These are phyloP conservation scores for Chrysoporthe austroafricana DNA, from an alignment of 2,329 filamentous ascomycete species.

Conservation along the genomic window DNA sequence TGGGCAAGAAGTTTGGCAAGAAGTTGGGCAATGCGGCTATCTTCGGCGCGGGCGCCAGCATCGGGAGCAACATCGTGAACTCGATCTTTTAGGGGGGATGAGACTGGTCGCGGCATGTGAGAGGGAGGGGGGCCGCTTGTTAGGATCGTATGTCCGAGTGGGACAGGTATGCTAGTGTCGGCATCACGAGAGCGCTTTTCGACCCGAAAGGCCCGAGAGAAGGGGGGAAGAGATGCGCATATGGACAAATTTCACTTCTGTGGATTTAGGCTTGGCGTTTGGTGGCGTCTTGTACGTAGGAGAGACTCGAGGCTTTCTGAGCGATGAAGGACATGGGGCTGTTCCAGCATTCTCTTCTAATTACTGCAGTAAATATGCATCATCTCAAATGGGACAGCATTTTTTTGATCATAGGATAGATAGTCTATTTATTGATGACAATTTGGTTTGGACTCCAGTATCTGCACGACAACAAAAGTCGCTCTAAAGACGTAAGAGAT, in stretches of 20 bases:
- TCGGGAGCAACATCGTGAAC: conserved; percentile 89
- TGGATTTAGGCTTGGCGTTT: background rate
- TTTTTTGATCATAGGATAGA: background rate
- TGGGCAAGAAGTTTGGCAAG: conserved; percentile 95
- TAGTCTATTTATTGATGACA: background rate
- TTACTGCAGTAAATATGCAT: background rate
- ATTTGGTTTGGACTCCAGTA: background rate
- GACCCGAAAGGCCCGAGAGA: too few species aligned
- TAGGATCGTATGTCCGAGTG: too few species aligned
- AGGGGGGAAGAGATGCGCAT: too few species aligned
- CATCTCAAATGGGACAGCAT: conserved; percentile 16
- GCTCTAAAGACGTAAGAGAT: background rate
- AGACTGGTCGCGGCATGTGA: background rate
- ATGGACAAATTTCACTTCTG: too few species aligned
- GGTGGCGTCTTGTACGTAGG: background rate
- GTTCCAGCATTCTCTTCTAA: background rate
- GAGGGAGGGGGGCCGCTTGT: background rate
- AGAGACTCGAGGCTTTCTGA: background rate
- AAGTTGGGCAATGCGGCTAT: conserved; percentile 85
- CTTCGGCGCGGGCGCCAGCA: conserved; percentile 89
- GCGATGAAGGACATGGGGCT: background rate
- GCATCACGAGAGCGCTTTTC: too few species aligned
- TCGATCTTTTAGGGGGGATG: conserved; percentile 71
- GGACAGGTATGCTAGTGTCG: too few species aligned
- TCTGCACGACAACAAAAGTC: background rate